Conservation (phyloP, 345 rosid genomes). For the Psidium guajava region DNA sequence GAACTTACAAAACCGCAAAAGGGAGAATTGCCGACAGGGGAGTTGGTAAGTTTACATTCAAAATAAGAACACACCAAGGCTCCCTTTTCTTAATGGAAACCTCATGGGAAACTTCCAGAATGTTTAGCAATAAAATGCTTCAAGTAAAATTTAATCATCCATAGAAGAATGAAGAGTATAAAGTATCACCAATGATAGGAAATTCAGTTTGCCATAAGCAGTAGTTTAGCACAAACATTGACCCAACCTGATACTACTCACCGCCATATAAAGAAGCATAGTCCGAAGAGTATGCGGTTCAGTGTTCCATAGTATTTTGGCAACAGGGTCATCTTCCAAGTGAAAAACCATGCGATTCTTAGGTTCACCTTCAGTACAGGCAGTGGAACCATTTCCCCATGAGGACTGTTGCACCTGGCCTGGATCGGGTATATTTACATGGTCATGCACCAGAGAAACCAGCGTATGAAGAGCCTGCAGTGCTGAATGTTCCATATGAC, state of each 20-base stretch:
- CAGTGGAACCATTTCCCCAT: conserved; percentile 18
- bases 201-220: not conserved
- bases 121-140: not conserved
- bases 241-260: conserved; percentile 15
- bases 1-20: not conserved
- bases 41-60: not conserved
- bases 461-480: conserved; percentile 56
- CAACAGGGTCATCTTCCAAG: conserved; percentile 65
- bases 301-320: conserved; percentile 55
- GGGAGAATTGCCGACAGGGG: not conserved
- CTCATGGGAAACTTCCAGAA: not conserved
- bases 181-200: not conserved
- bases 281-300: conserved; percentile 38
- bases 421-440: conserved; percentile 31
- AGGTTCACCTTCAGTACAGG: conserved; percentile 10
- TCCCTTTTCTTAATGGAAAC: not conserved
- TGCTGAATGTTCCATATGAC: conserved; percentile 36
- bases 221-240: not conserved
- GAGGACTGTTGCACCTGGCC: conserved; percentile 16
- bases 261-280: conserved; percentile 63
- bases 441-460: conserved; percentile 66
- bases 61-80: not conserved
- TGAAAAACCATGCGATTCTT: conserved; percentile 12
- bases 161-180: not conserved
- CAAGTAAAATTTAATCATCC: not conserved